Percentiles rank a stretch among this genome's conserved stretches.
Conservation (phyloP, 768 basidiomycete species). For the Amanita thiersii region DNA sequence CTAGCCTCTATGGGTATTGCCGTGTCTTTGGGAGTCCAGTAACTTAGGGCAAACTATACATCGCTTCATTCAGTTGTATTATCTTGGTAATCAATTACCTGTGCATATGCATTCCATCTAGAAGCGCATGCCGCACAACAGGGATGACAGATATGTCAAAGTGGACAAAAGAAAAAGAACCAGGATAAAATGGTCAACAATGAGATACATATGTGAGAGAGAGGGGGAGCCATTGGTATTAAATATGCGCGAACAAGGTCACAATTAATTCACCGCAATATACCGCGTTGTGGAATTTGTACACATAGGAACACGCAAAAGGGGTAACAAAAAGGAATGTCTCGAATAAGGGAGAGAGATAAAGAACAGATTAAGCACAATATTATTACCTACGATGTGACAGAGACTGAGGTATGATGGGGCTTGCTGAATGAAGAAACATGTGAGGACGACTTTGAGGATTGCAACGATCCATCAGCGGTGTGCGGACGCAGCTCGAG, state of each 20-base stretch:
- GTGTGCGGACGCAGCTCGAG: constrained; percentile 4
- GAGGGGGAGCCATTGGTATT: not conserved
- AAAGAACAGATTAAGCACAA: not conserved
- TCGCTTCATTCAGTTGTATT: not conserved
- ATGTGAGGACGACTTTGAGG: not conserved
- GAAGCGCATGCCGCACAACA: no score
- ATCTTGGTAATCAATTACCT: no score
- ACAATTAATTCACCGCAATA: no score
- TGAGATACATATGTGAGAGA: no score
- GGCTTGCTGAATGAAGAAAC: no score
- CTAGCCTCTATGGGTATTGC: constrained; percentile 98
- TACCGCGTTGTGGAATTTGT: no score
- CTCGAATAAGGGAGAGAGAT: not conserved
- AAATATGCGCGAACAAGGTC: constrained; percentile 1
- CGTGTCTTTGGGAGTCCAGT: constrained; percentile 73
- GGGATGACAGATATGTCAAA: no score
- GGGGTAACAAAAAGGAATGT: not conserved
- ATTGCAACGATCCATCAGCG: not conserved
- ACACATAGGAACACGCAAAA: not conserved
- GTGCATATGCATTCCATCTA: no score
- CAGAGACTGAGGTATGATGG: no score
- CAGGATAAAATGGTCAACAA: no score
- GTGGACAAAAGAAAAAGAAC: no score
- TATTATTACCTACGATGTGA: no score
- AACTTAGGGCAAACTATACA: constrained; percentile 10